A percentile compares a stretch with the other conserved stretches of the same genome.
Evolutionary conservation across 83 land plant species (phyloP).

Genomic region (Picea mariana): DNA sequence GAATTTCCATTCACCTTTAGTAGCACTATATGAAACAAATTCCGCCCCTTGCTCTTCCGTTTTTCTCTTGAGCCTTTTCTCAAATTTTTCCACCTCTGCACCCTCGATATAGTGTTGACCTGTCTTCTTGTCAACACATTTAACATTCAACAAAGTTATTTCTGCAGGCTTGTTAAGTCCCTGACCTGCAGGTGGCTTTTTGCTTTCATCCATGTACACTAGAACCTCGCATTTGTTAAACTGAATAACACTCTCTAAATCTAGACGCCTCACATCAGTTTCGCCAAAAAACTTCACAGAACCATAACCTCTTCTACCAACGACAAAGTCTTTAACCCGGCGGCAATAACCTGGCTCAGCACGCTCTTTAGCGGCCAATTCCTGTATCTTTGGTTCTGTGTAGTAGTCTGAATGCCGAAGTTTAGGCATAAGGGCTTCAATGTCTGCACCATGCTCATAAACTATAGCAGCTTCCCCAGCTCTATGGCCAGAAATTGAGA

Average conservation of each 20-base stretch:
- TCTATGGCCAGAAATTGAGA: conserved; percentile 71
- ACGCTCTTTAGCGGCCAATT: conserved; percentile 92
- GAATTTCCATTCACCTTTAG: conserved; percentile 95
- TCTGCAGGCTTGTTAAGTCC: conserved; percentile 97
- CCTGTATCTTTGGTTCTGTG: conserved; percentile 91
- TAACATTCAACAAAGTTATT: conserved; percentile 85
- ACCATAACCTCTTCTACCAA: conserved; percentile 88
- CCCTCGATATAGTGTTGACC: conserved; percentile 74
- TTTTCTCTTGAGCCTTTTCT: conserved; percentile 77
- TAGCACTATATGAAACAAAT: conserved; percentile 74
- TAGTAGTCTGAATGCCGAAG: conserved; percentile 88
- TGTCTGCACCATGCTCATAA: conserved; percentile 95
- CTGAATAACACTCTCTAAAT: conserved; percentile 89
- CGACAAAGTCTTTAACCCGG: conserved; percentile 76
- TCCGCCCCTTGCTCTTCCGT: conserved; percentile 94
- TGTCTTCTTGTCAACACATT: conserved; percentile 80
- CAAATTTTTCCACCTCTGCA: conserved; percentile 77
- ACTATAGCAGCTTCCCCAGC: conserved; percentile 95
- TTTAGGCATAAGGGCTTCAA: conserved; percentile 94
- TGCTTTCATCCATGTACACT: conserved; percentile 93
- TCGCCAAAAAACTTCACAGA: conserved; percentile 88
- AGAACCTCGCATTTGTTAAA: conserved; percentile 94
- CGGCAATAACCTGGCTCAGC: conserved; percentile 94
- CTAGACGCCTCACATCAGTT: conserved; percentile 93
- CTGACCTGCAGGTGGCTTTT: conserved; percentile 92